Evolutionary conservation across 108 stramenopile species (phyloP), one percentile per base, ranked within the genome.

Genomic region (Nitzschia sp.): DNA sequence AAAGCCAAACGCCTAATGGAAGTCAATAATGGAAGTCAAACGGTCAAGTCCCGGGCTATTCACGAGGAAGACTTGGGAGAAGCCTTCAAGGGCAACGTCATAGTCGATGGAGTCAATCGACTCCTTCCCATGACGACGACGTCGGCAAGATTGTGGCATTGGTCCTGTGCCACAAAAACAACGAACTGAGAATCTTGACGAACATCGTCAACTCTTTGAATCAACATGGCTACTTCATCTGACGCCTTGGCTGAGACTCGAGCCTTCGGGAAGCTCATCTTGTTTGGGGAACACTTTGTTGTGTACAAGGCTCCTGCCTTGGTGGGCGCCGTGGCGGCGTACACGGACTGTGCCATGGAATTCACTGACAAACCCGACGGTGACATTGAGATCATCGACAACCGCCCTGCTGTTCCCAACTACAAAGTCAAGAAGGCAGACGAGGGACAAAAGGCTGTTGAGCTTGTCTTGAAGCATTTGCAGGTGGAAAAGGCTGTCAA

Each of bases 271-370:
- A 93, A 93, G 72, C 75, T 93, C 17, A 93, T 93, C 58, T 75
- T 93, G 41, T 89, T 93, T 72, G 92, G 92, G 29, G 92, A 93
- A 72, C 92, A 93, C 71, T 89, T 93, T 77, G 92, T 93, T 29
- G 92, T 93, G 24, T 93, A 93, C 84, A 63, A 68, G 43, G 89
- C 77, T 42, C 92, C 92, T 26, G 92, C 92, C 11, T 75, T 91
- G 57, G 92, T 93, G 40, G 92, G 86, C 21, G 92, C 92, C 29
- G 89, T 93, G 6, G 83, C 87, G 1, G 84, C 88, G 62, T 84
- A 85, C 84, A 93, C 92, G 50, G 83, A 85, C 50, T 90, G 89
- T 61, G 38, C 58, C 41, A 60, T 73, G 63, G 58, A 85, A 56
- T 80, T 80, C 62, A 64, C 68, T 41, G 67, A 75, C 34, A 71